Conservation (phyloP, 441 rosid species). For the Pelargonium cotyledonis region DNA sequence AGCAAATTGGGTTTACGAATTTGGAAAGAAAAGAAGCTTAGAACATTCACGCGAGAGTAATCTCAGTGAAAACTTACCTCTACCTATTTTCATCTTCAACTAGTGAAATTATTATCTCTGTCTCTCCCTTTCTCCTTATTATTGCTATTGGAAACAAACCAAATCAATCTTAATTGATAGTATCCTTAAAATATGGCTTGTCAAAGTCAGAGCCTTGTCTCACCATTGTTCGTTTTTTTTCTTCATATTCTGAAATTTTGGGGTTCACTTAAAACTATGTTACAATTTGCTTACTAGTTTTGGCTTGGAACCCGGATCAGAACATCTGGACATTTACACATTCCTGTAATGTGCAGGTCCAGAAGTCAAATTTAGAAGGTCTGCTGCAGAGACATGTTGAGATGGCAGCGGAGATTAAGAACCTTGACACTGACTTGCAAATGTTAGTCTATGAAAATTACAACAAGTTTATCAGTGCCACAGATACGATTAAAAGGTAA, state of each 20-base stretch:
- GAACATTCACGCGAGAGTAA: too few relatives aligned
- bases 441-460: slow-evolving; percentile 94
- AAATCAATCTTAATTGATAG: neutral
- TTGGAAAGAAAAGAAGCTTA: too few relatives aligned
- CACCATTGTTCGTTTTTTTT: neutral
- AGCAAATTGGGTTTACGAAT: too few relatives aligned
- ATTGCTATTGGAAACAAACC: neutral
- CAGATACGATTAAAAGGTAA: slow-evolving; percentile 93
- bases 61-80: neutral
- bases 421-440: slow-evolving; percentile 96
- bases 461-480: slow-evolving; percentile 92
- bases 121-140: neutral
- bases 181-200: neutral
- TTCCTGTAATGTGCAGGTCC: slow-evolving; percentile 43
- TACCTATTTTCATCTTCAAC: neutral
- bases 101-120: neutral
- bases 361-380: slow-evolving; percentile 76
- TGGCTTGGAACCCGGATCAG: neutral
- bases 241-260: neutral
- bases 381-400: slow-evolving; percentile 85
- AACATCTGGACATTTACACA: slow-evolving; percentile 7
- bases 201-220: neutral
- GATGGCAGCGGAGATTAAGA: slow-evolving; percentile 99
- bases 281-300: neutral
- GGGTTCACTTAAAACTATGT: neutral